Base-by-base conservation (phyloP, 768 basidiomycete species). In the Auricularia sp. region DNA sequence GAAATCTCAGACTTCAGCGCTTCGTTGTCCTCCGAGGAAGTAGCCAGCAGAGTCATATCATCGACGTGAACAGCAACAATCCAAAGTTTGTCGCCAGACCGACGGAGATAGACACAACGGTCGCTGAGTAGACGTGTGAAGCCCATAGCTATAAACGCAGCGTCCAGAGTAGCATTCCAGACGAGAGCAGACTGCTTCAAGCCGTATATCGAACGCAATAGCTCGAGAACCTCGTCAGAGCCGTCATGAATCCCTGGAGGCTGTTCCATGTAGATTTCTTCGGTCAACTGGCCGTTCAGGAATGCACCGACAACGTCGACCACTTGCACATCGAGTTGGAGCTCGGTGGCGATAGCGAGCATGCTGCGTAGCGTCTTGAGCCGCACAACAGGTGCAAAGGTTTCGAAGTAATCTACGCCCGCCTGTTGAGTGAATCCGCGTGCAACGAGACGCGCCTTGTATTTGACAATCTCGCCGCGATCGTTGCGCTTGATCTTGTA, bases 251-350 rank as follows among this genome's bases (percentile, higher is more conserved):
- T 71, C 0, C 73, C 72, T 3, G 72, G 62, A 0, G 70, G 74
- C 35, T 74, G 75, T 0, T 64, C 47, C 73, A 76, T 75, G 54
- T 75, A 76, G 0, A 77, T 70, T n/a, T 76, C 72, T 42, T 76
- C 75, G 36, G 72, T 42, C 0, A 76, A 63, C 0, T 66, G 16
- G 0, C 73, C 69, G 44, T 77, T 72, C 0, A 77, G 68, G 60
- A 74, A 77, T 0, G 72, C 72, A 0, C 71, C 69, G 2, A 68
- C 71, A 0, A 77, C 63, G 14, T 77, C 75, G 61, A 77, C 70
- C 21, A 71, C 69, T 1, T 70, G 66, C 0, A 76, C 64, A n/a
- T 75, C 71, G 67, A 69, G 73, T 14, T 72, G 63, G 1, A 73
- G 51, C 33, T 66, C 61, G 0, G 36, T 62, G 8, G 56, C 56